Evolutionary conservation across 352 stramenopile genomes (phyloP), one percentile per base, ranked within the genome.

Genomic region (Globisporangium orthogonon): DNA sequence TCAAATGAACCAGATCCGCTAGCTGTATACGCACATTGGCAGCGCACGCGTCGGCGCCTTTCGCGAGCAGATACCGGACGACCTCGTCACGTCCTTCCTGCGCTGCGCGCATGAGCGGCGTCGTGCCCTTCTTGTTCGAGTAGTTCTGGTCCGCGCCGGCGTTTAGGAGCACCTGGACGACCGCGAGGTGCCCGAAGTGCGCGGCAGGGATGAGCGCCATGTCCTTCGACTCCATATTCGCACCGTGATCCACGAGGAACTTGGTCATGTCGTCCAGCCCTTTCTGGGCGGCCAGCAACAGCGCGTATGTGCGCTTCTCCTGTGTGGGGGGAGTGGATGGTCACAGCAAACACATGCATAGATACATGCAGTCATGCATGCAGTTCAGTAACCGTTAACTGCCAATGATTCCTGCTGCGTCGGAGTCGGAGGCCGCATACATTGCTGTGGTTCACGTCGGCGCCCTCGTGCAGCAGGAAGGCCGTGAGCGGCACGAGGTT

Each of bases 61-160:
- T 78, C 15, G 72, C 65, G 18, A 95, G 84, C n/a, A 95, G 64
- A 30, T 87, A 91, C 49, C 73, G 66, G 17, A 95, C 86, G 10
- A 95, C 86, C 9, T 71, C 78, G 17, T 86, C 83, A 10, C 83
- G 76, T 15, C 86, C 86, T 72, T 95, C 86, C 60, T 95, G 86
- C 0, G 86, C 86, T 9, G 86, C 86, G 7, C 86, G 80, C 86
- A 95, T 95, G 41, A 95, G 56, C 17, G 86, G 83, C 0, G 85
- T 95, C 2, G 86, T 95, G 51, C 86, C 86, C 60, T 95, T 95
- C 68, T 86, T 86, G 62, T 95, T 95, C 46, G 83, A 83, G 44
- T 83, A 95, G 50, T 95, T 95, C 48, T 87, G 78, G 49, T 90
- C 61, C 14, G 79, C 83, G 18, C 75, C 80, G 10, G 68, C 74